These are phyloP conservation scores for Nemania bipapillata DNA, from an alignment of 2,329 filamentous ascomycete species.

Conservation along the genomic window DNA sequence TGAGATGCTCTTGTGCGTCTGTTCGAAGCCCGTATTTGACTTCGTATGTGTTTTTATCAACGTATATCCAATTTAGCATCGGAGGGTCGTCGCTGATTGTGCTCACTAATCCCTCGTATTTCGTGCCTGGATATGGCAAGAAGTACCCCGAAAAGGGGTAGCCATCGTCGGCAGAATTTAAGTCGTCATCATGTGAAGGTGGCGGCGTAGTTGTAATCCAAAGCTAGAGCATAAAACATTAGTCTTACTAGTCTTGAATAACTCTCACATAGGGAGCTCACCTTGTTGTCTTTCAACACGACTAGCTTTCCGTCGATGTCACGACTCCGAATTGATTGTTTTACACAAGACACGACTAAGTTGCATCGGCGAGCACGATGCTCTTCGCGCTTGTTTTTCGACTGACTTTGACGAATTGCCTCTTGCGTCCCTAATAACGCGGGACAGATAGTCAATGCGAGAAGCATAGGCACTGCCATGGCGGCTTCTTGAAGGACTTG, in stretches of 20 bases:
- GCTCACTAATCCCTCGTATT: constrained; percentile 59
- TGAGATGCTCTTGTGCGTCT: constrained; percentile 57
- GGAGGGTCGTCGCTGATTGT: constrained; percentile 62
- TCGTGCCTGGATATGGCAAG: constrained; percentile 66
- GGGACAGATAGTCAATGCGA: constrained; percentile 56
- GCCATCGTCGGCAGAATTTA: constrained; percentile 50
- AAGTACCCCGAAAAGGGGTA: constrained; percentile 68
- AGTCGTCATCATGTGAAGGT: constrained; percentile 44
- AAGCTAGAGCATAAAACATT: constrained; percentile 47
- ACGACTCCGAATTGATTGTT: constrained; percentile 56
- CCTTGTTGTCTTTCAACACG: constrained; percentile 59
- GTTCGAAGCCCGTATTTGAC: constrained; percentile 60
- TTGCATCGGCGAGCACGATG: constrained; percentile 62
- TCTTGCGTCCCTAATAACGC: constrained; percentile 61
- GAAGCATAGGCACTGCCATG: constrained; percentile 58
- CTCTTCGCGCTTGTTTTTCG: constrained; percentile 61
- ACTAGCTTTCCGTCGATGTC: constrained; percentile 59
- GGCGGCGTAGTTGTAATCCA: constrained; percentile 58
- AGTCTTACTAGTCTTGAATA: not conserved
- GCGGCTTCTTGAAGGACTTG: constrained; percentile 43
- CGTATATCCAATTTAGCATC: constrained; percentile 63
- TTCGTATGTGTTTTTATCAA: constrained; percentile 59
- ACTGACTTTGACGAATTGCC: constrained; percentile 62
- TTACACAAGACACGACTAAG: constrained; percentile 59
- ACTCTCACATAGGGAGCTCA: constrained; percentile 33